Base-by-base conservation (phyloP, 2,329 filamentous ascomycete species). In the Aureobasidium sp. region DNA sequence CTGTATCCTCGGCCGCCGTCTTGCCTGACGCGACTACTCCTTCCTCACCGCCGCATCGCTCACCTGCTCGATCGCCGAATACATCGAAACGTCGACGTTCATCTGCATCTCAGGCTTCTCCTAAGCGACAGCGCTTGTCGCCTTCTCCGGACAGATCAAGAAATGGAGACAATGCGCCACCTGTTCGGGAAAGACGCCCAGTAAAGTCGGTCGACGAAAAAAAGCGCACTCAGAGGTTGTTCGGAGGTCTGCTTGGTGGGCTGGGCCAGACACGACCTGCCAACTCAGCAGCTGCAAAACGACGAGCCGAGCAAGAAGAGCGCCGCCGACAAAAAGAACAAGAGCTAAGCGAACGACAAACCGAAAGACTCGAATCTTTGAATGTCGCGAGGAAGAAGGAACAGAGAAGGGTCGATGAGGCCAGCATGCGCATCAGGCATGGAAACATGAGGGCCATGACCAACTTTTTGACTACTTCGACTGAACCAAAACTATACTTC, bases 221-320 rank as follows among this genome's bases (percentile, higher is more conserved):
- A 68, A 89, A 87, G 66, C 85, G 91, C 32, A 87, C 88, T 19
- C 85, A 87, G 68, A 80, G 91, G 50, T 76, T 97, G 56, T 96
- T 96, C 65, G 90, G 91, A 57, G 87, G 85, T 30, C 72, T 94
- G 54, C 74, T 93, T 10, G 53, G 53, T 16, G 51, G 40, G 5
- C 14, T 53, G 5, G 34, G 32, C 4, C 39, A 37, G 21, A 24
- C 21, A 8, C 25, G 40, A 22, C 42, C 53, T 3, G 27, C 27
- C 6, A 49, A 45, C 16, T 32, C 51, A 11, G 42, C 30, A 12
- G 42, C 53, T 11, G 35, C 42, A 4, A 54, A 54, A 25, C 35
- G 56, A 38, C 49, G 48, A 11, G 32, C 38, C 12, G 54, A 57
- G 22, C 30, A 39, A 21, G 42, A 50, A 16, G 50, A 56, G 35